Evolutionary conservation across 805 yeast genomes (phyloP).

Genomic region (Saccharomyces jurei): DNA sequence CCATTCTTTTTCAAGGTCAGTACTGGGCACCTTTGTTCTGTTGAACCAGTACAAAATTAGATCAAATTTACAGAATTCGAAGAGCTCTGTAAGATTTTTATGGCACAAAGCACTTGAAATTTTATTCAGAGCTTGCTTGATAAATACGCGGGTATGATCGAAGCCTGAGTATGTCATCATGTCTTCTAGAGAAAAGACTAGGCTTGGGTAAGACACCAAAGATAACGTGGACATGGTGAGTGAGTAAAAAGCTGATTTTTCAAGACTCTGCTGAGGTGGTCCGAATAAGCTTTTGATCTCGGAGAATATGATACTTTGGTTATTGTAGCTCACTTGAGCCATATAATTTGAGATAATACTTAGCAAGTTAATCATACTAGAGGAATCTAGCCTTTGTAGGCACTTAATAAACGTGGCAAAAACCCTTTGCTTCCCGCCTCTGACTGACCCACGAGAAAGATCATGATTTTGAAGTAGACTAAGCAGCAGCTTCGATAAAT

Average conservation of each 20-base stretch:
- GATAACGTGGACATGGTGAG: constrained; percentile 16
- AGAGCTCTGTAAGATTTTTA: constrained; percentile 7
- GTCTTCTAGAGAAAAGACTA: constrained; percentile 12
- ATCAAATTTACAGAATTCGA: constrained; percentile 19
- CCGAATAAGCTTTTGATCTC: constrained; percentile 20
- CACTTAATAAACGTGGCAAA: constrained; percentile 18
- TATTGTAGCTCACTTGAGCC: constrained; percentile 17
- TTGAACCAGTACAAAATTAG: constrained; percentile 15
- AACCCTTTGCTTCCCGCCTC: constrained; percentile 24
- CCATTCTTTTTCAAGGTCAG: constrained; percentile 8
- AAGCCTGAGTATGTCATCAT: constrained; percentile 6
- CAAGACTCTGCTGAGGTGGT: constrained; percentile 20
- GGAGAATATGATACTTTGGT: constrained; percentile 23
- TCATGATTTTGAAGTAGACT: constrained; percentile 23
- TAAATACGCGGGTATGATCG: constrained; percentile 18
- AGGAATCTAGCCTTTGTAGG: constrained; percentile 10
- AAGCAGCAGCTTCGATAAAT: constrained; percentile 31
- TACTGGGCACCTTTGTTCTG: not conserved
- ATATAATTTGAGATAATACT: constrained; percentile 14
- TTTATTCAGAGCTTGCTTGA: constrained; percentile 5
- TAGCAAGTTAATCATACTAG: constrained; percentile 5
- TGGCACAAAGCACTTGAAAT: constrained; percentile 5
- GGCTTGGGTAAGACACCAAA: constrained; percentile 14
- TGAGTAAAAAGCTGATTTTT: constrained; percentile 22
- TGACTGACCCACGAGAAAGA: constrained; percentile 11